Percentiles rank a stretch among this genome's conserved stretches.
Evolutionary conservation across 306 rosid species (phyloP).

Genomic region (Cucurbita maxima): DNA sequence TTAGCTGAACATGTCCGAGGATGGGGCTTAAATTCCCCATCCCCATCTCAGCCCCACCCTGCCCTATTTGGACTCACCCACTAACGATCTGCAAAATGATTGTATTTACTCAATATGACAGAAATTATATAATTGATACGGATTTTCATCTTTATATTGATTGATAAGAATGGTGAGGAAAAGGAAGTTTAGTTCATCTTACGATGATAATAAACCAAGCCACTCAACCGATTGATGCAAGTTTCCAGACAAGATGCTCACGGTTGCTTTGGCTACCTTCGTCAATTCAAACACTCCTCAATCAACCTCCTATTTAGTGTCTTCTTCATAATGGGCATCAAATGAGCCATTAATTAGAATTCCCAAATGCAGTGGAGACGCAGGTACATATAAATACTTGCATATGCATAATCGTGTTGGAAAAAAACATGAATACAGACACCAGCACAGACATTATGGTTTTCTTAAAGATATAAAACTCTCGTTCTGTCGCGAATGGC

Average conservation of each 20-base stretch:
- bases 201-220: conserved; percentile 50
- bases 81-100: conserved; percentile 32
- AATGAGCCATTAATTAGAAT: conserved; percentile 1
- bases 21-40: too few relatives aligned
- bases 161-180: background rate
- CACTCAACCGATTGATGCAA: conserved; percentile 39
- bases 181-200: conserved; percentile 24
- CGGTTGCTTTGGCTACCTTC: conserved; percentile 16
- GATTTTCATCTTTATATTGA: background rate
- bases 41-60: too few relatives aligned
- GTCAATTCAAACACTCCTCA: conserved; percentile 18
- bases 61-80: conserved; percentile 21
- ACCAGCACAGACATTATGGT: background rate
- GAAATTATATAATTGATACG: background rate
- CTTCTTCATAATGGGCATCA: conserved; percentile 27
- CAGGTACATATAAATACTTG: background rate
- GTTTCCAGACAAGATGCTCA: conserved; percentile 30
- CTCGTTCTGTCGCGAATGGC: too few relatives aligned
- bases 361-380: background rate
- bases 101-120: background rate
- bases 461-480: too few relatives aligned
- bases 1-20: too few relatives aligned
- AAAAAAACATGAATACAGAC: background rate
- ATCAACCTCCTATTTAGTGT: conserved; percentile 30
- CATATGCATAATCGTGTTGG: background rate